Percentiles rank a stretch among this genome's conserved stretches.
Evolutionary conservation across 768 basidiomycete genomes (phyloP).

Genomic region (Hygrophorus pudorinus): DNA sequence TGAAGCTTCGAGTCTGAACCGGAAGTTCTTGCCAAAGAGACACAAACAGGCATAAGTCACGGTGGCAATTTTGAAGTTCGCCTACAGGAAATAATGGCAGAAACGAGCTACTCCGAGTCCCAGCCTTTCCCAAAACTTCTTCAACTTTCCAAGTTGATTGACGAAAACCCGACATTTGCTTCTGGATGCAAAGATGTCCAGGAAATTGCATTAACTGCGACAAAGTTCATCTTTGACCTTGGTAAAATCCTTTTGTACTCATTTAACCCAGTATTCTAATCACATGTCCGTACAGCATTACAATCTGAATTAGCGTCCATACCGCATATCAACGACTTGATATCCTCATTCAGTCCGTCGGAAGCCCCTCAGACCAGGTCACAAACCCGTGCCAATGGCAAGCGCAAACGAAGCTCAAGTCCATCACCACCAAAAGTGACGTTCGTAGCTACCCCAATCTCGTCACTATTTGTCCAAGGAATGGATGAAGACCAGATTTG

Average conservation of each 20-base stretch:
- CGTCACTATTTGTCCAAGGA: constrained; percentile 62
- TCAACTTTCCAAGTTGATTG: constrained; percentile 44
- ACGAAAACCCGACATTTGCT: constrained; percentile 42
- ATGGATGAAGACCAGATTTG: constrained; percentile 87
- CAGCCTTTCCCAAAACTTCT: constrained; percentile 22
- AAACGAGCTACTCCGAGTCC: neutral
- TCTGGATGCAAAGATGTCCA: constrained; percentile 43
- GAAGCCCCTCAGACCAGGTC: constrained; percentile 71
- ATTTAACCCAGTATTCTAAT: constrained; percentile 6
- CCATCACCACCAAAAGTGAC: constrained; percentile 20
- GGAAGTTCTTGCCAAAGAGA: too few relatives aligned
- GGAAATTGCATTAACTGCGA: constrained; percentile 50
- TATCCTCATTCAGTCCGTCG: constrained; percentile 58
- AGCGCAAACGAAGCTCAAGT: constrained; percentile 31
- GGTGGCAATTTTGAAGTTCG: too few relatives aligned
- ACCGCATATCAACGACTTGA: constrained; percentile 51
- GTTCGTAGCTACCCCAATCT: constrained; percentile 60
- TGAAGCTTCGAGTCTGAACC: too few relatives aligned
- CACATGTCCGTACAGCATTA: constrained; percentile 36
- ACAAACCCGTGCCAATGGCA: constrained; percentile 32
- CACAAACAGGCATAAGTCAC: too few relatives aligned
- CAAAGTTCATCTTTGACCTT: constrained; percentile 68
- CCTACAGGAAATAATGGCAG: too few relatives aligned
- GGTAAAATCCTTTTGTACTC: constrained; percentile 33
- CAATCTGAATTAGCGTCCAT: constrained; percentile 56